Conservation (phyloP, 108 stramenopile species). For the Cyclotella atomus region DNA sequence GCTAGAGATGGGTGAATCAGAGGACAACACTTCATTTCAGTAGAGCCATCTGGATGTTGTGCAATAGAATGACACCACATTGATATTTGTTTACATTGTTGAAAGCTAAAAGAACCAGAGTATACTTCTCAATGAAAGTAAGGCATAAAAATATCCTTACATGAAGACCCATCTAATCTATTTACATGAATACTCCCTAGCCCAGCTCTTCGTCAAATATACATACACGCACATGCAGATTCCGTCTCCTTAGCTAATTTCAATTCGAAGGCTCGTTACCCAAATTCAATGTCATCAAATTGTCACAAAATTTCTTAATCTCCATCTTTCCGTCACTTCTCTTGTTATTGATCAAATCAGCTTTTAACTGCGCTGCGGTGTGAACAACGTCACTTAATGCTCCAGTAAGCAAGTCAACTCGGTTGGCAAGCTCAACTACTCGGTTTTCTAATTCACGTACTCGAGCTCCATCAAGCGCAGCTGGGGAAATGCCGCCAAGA, state of each 20-base stretch:
- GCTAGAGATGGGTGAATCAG: conserved; percentile 13
- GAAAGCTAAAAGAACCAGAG: not conserved
- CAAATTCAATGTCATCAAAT: conserved; percentile 38
- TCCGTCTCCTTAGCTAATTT: not conserved
- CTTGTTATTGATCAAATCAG: conserved; percentile 36
- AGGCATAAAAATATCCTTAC: not conserved
- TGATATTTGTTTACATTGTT: not conserved
- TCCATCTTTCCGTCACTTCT: conserved; percentile 31
- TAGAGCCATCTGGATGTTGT: not conserved
- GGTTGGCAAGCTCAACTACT: conserved; percentile 36
- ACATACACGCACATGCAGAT: not conserved
- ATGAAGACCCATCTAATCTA: too few species aligned
- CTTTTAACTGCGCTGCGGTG: conserved; percentile 44
- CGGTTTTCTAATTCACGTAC: conserved; percentile 45
- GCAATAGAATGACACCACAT: not conserved
- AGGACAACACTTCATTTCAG: conserved; percentile 38
- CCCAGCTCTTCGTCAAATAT: not conserved
- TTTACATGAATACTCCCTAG: not conserved
- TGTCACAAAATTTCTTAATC: conserved; percentile 47
- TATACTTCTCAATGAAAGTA: not conserved
- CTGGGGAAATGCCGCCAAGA: conserved; percentile 14
- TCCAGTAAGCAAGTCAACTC: conserved; percentile 18
- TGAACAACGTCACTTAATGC: conserved; percentile 29
- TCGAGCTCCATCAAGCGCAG: conserved; percentile 31
- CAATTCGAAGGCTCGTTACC: not conserved